Conservation (phyloP, 805 yeast genomes). For the Lipomyces oligophaga region DNA sequence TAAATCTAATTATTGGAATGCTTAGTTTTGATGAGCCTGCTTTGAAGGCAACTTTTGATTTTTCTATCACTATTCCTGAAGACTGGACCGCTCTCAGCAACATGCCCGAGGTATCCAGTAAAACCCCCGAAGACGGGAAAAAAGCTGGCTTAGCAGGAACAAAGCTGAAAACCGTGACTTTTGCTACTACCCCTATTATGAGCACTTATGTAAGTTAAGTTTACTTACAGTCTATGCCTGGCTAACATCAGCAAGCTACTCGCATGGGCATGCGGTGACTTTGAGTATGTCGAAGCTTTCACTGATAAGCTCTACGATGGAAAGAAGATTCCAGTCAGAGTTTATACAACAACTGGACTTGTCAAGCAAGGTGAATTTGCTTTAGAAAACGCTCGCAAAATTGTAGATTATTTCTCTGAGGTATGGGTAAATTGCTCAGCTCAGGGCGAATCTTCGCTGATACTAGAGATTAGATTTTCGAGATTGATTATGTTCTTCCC, state of each 20-base stretch:
- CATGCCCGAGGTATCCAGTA: constrained; percentile 61
- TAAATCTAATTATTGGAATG: not conserved
- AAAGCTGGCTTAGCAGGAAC: constrained; percentile 52
- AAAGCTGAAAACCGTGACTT: constrained; percentile 75
- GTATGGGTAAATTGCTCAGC: constrained; percentile 31
- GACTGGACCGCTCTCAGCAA: constrained; percentile 38
- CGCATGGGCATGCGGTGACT: constrained; percentile 79
- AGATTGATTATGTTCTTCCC: constrained; percentile 72
- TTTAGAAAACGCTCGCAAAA: constrained; percentile 70
- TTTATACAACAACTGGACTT: constrained; percentile 74
- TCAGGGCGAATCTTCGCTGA: not conserved
- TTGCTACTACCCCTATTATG: constrained; percentile 77
- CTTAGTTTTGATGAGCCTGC: constrained; percentile 69
- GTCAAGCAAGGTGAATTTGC: constrained; percentile 68
- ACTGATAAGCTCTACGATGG: constrained; percentile 42
- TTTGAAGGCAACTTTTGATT: constrained; percentile 66
- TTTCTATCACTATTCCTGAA: constrained; percentile 49
- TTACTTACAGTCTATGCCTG: not conserved
- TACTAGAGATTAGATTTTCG: constrained; percentile 42
- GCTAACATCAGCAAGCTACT: constrained; percentile 43
- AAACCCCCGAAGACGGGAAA: constrained; percentile 50
- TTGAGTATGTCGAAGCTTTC: constrained; percentile 62
- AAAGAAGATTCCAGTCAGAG: constrained; percentile 72
- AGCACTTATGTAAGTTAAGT: constrained; percentile 53
- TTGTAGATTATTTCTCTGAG: constrained; percentile 67